Conservation (phyloP, 2,329 filamentous ascomycete species). For the Colletotrichum somersetense region DNA sequence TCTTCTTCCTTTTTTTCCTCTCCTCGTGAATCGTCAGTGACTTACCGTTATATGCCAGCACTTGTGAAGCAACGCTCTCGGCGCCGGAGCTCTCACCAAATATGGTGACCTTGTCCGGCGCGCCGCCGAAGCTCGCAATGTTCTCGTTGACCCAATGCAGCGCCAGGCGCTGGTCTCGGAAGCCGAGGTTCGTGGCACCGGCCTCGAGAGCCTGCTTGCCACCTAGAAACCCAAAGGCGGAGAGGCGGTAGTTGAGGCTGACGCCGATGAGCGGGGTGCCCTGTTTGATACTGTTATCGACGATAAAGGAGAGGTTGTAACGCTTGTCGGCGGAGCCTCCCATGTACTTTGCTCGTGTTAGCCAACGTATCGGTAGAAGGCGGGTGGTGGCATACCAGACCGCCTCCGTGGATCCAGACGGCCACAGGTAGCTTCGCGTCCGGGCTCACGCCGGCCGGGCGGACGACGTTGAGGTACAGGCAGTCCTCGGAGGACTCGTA, state of each 20-base stretch:
- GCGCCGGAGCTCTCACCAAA: constrained; percentile 66
- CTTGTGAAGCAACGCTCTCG: constrained; percentile 59
- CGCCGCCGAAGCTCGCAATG: constrained; percentile 59
- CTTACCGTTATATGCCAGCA: constrained; percentile 61
- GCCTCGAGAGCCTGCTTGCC: constrained; percentile 55
- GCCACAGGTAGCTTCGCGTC: constrained; percentile 63
- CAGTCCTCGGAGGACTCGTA: constrained; percentile 64
- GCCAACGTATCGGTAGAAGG: neutral
- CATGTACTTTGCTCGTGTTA: constrained; percentile 41
- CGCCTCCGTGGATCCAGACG: constrained; percentile 68
- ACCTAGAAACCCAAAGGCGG: constrained; percentile 61
- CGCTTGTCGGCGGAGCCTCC: constrained; percentile 56
- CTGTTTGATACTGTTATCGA: constrained; percentile 60
- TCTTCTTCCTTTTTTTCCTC: neutral
- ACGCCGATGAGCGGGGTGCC: constrained; percentile 63
- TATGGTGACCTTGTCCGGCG: constrained; percentile 60
- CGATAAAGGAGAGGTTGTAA: constrained; percentile 73
- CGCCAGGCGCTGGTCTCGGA: constrained; percentile 61
- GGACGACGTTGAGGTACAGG: constrained; percentile 71
- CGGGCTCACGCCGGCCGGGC: constrained; percentile 60
- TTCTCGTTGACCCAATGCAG: constrained; percentile 62
- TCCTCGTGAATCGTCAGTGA: neutral
- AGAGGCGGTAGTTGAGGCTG: constrained; percentile 63
- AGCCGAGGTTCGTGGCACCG: constrained; percentile 62
- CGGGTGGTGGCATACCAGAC: constrained; percentile 39